phyloP scores from a whole-genome alignment of 75 land plant genomes.

The Picea sitchensis region DNA sequence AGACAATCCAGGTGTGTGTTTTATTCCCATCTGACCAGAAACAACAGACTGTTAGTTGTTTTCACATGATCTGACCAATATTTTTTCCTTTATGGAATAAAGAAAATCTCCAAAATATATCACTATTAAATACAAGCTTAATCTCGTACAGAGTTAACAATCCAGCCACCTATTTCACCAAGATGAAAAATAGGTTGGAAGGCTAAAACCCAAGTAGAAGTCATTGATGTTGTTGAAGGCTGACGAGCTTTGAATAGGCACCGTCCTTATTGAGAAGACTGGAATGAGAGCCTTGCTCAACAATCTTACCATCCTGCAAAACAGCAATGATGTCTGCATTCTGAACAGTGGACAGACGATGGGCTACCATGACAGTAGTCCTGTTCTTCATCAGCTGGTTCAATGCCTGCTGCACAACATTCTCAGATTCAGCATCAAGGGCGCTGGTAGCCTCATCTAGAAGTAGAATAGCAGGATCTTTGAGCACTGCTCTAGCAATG shows the following conservation, averaged over 20 bases:
- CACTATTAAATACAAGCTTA: no score
- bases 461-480: constrained; percentile 76
- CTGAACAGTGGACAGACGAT: constrained; percentile 77
- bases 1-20: no score
- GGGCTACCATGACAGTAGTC: constrained; percentile 85
- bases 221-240: constrained; percentile 27
- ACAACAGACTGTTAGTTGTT: no score
- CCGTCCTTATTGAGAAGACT: constrained; percentile 43
- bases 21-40: no score
- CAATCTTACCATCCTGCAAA: constrained; percentile 73
- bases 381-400: constrained; percentile 73
- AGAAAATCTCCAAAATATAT: no score
- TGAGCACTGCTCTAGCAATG: constrained; percentile 88
- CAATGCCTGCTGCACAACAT: constrained; percentile 80
- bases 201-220: no score
- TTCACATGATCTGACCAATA: no score
- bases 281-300: constrained; percentile 77
- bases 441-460: constrained; percentile 94
- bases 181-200: no score
- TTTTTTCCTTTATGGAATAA: no score
- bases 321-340: constrained; percentile 83
- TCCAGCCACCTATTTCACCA: no score
- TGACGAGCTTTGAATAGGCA: constrained; percentile 59
- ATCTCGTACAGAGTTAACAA: no score
- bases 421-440: constrained; percentile 83